phyloP scores from a whole-genome alignment of 768 basidiomycete genomes.

The Boletus eberwhitei region DNA sequence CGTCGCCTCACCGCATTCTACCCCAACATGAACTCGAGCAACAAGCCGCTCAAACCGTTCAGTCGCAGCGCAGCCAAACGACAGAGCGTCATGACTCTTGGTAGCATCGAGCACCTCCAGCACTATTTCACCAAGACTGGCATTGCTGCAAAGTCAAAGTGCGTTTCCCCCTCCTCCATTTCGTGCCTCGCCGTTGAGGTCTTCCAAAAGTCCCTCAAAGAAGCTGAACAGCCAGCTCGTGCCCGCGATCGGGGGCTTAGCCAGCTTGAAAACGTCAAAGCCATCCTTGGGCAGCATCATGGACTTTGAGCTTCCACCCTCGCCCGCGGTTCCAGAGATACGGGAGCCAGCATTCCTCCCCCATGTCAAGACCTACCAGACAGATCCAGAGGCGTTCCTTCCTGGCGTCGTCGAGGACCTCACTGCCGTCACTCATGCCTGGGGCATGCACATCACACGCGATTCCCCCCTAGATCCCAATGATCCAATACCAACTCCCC shows the following conservation, averaged over 20 bases:
- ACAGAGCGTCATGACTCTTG: constrained; percentile 89
- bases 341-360: constrained; percentile 46
- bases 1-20: constrained; percentile 77
- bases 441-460: constrained; percentile 45
- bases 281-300: constrained; percentile 40
- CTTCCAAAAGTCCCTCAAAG: constrained; percentile 36
- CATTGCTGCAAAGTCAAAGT: constrained; percentile 69
- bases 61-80: constrained; percentile 89
- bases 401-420: constrained; percentile 79
- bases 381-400: constrained; percentile 73
- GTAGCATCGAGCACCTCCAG: constrained; percentile 95
- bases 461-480: constrained; percentile 14
- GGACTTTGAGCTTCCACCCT: constrained; percentile 67
- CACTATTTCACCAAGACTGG: constrained; percentile 93
- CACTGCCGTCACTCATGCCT: constrained; percentile 55
- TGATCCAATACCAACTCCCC: constrained; percentile 8
- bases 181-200: constrained; percentile 4
- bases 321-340: constrained; percentile 53
- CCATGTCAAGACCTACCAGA: constrained; percentile 62
- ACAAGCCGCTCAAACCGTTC: constrained; percentile 81
- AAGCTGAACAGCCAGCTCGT: constrained; percentile 63
- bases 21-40: constrained; percentile 64
- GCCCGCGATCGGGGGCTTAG: constrained; percentile 68
- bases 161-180: constrained; percentile 29
- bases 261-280: constrained; percentile 39